Evolutionary conservation across 2,329 filamentous ascomycete genomes (phyloP).

Genomic region (Alternaria brassicicola): DNA sequence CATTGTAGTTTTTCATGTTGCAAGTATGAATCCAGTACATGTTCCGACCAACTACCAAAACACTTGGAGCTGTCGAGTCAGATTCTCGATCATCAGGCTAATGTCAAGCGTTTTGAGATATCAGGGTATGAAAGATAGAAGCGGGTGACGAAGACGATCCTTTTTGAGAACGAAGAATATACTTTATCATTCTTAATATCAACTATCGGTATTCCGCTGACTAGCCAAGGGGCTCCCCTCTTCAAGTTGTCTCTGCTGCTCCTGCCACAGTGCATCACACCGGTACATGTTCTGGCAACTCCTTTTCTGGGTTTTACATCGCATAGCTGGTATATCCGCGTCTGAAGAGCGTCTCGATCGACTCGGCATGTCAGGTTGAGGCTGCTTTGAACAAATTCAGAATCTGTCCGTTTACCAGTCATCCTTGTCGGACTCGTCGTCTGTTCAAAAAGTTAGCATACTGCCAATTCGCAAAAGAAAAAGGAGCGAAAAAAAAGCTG

Average conservation of each 20-base stretch:
- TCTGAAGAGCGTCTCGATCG: not conserved
- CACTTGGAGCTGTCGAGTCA: too few species aligned
- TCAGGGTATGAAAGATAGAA: not conserved
- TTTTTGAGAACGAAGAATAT: slow-evolving; percentile 4
- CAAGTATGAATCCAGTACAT: not conserved
- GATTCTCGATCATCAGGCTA: not conserved
- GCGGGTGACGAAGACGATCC: not conserved
- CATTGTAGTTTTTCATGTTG: not conserved
- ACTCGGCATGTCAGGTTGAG: not conserved
- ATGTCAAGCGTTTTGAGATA: not conserved
- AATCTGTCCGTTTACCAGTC: slow-evolving; percentile 63
- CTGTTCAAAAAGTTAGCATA: slow-evolving; percentile 56
- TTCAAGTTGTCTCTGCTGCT: not conserved
- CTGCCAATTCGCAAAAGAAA: slow-evolving; percentile 4
- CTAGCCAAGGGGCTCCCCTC: not conserved
- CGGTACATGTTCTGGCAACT: not conserved
- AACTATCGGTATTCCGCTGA: not conserved
- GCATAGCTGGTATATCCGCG: not conserved
- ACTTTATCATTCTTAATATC: slow-evolving; percentile 11
- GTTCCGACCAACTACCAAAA: too few species aligned
- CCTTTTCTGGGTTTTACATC: not conserved
- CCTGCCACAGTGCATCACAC: not conserved
- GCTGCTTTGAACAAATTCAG: not conserved
- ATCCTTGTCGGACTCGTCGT: slow-evolving; percentile 78
- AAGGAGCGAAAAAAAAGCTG: too few species aligned